phyloP scores from a whole-genome alignment of 441 rosid genomes.

The Viola pubescens region DNA sequence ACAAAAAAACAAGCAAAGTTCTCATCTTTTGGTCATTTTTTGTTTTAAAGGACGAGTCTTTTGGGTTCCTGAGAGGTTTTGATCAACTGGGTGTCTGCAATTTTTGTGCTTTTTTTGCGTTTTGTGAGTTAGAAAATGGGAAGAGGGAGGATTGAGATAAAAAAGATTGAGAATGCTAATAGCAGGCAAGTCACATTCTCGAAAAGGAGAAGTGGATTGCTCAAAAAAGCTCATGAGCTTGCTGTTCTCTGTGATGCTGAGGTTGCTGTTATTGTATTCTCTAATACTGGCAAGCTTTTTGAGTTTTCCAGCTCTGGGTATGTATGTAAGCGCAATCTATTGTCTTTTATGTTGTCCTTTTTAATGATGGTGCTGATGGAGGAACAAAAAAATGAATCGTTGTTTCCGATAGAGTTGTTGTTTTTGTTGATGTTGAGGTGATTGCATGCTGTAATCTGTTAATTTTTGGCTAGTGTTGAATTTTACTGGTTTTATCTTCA shows the following conservation, averaged over 20 bases:
- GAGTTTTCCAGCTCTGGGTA: conserved; percentile 85
- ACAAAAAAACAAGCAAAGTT: not conserved
- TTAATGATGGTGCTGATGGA: not conserved
- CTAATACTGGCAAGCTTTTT: conserved; percentile 85
- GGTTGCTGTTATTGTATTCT: conserved; percentile 90
- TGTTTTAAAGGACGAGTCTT: not conserved
- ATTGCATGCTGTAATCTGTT: conserved; percentile 12
- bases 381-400: not conserved
- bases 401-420: not conserved
- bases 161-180: conserved; percentile 86
- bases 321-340: conserved; percentile 3
- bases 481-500: too few species aligned
- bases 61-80: conserved; percentile 16
- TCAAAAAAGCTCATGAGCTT: conserved; percentile 86
- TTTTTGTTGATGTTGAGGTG: not conserved
- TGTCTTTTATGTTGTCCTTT: not conserved
- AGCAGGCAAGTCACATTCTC: conserved; percentile 98
- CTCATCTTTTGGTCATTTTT: not conserved
- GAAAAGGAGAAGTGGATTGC: conserved; percentile 84
- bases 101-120: not conserved
- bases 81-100: conserved; percentile 17
- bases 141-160: conserved; percentile 91
- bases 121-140: conserved; percentile 41
- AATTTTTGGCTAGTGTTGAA: not conserved
- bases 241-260: conserved; percentile 93